A percentile compares a stretch with the other conserved stretches of the same genome.
phyloP scores from a whole-genome alignment of 2,329 filamentous ascomycete species.

The Alternaria metachromatica region DNA sequence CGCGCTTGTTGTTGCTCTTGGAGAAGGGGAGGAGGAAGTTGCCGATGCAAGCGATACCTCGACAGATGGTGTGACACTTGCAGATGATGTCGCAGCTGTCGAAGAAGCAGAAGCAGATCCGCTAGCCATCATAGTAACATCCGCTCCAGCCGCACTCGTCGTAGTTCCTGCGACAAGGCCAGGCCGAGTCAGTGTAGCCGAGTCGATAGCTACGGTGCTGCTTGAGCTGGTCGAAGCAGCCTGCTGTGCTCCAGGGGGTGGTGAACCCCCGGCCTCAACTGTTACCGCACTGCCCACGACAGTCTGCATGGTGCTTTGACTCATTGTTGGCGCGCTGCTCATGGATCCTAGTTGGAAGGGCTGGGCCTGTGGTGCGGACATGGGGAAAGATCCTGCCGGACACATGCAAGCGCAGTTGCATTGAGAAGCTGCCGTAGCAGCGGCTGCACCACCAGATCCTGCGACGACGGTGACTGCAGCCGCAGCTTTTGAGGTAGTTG shows the following conservation, averaged over 20 bases:
- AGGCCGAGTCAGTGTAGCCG: slow-evolving; percentile 29
- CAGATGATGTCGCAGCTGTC: not conserved
- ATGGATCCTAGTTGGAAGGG: slow-evolving; percentile 38
- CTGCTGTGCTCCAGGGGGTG: slow-evolving; percentile 17
- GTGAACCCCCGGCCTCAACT: slow-evolving; percentile 26
- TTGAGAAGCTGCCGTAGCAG: slow-evolving; percentile 20
- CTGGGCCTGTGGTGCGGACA: slow-evolving; percentile 33
- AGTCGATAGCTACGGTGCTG: slow-evolving; percentile 22
- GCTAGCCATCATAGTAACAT: slow-evolving; percentile 25
- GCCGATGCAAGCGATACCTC: not conserved
- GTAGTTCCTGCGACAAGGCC: slow-evolving; percentile 22
- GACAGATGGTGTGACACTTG: not conserved
- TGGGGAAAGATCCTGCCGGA: slow-evolving; percentile 40
- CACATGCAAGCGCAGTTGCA: slow-evolving; percentile 43
- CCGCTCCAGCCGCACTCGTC: slow-evolving; percentile 24
- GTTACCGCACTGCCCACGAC: slow-evolving; percentile 29
- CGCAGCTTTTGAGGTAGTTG: slow-evolving; percentile 15
- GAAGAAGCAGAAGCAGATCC: slow-evolving; percentile 9
- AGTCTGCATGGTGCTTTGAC: slow-evolving; percentile 33
- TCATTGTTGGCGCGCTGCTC: slow-evolving; percentile 3
- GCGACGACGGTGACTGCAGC: slow-evolving; percentile 10
- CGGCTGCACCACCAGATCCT: not conserved
- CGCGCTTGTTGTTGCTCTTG: slow-evolving; percentile 14
- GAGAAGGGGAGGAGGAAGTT: not conserved
- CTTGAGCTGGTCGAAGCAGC: slow-evolving; percentile 17